A percentile compares a stretch with the other conserved stretches of the same genome.
Conservation (phyloP, 2,329 filamentous ascomycete genomes). For the Penicillium vulpinum region DNA sequence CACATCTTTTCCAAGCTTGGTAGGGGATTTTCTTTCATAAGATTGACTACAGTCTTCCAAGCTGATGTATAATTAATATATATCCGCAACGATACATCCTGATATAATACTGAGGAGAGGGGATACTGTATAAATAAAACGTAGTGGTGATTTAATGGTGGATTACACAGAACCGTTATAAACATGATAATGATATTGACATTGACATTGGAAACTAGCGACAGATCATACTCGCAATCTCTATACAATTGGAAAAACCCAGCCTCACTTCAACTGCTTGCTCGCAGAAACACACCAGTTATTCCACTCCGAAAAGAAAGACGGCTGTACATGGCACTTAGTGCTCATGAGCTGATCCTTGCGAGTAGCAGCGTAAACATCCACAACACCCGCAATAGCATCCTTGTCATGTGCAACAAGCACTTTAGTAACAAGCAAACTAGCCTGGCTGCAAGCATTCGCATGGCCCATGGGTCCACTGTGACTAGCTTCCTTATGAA, state of each 20-base stretch:
- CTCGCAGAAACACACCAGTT: constrained; percentile 64
- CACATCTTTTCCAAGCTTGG: not conserved
- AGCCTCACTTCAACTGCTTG: constrained; percentile 38
- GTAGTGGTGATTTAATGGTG: not conserved
- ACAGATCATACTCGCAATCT: not conserved
- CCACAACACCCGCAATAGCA: constrained; percentile 57
- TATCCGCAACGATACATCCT: not conserved
- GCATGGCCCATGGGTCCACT: constrained; percentile 67
- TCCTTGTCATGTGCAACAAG: constrained; percentile 50
- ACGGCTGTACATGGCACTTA: constrained; percentile 60
- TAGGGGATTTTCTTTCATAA: not conserved
- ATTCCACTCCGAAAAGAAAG: constrained; percentile 71
- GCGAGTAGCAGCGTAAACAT: constrained; percentile 65
- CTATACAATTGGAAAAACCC: not conserved
- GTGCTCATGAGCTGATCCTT: constrained; percentile 59
- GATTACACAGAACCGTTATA: not conserved
- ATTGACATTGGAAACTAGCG: constrained; percentile 2
- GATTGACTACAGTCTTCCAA: not conserved
- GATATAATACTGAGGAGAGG: not conserved
- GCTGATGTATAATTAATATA: not conserved
- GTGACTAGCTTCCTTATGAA: constrained; percentile 65
- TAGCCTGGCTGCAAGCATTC: constrained; percentile 67
- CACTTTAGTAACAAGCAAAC: constrained; percentile 46
- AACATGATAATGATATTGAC: constrained; percentile 3
- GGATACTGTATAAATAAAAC: not conserved